Conservation (phyloP, 2,329 filamentous ascomycete species). For the Geosmithia flava region DNA sequence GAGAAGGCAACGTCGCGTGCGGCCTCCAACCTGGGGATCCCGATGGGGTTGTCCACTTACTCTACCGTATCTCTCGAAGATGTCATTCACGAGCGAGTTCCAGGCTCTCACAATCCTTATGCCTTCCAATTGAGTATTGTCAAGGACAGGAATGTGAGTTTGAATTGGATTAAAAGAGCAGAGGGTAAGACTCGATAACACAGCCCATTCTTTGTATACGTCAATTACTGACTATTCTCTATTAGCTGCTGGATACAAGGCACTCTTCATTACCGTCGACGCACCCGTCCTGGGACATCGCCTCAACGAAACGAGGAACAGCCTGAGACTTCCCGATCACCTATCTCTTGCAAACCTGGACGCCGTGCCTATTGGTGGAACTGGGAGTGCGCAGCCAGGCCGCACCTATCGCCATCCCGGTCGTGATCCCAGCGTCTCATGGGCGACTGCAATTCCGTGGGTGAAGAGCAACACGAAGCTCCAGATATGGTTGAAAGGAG, state of each 20-base stretch:
- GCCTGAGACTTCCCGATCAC: slow-evolving; percentile 35
- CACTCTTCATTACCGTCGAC: slow-evolving; percentile 46
- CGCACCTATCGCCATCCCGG: slow-evolving; percentile 35
- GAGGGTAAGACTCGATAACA: slow-evolving; percentile 5
- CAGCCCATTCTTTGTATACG: neutral
- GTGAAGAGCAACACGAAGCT: slow-evolving; percentile 33
- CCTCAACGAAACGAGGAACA: slow-evolving; percentile 33
- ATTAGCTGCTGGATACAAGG: slow-evolving; percentile 26
- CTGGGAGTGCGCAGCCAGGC: too few species aligned
- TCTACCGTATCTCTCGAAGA: slow-evolving; percentile 10
- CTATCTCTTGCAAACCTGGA: slow-evolving; percentile 20
- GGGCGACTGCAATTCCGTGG: slow-evolving; percentile 52
- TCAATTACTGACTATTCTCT: neutral
- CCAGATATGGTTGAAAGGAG: slow-evolving; percentile 23
- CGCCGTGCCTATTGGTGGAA: slow-evolving; percentile 11
- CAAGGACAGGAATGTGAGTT: slow-evolving; percentile 8
- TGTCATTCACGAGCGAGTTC: slow-evolving; percentile 5
- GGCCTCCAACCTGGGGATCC: slow-evolving; percentile 11
- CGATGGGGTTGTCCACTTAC: slow-evolving; percentile 13
- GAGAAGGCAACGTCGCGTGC: slow-evolving; percentile 36
- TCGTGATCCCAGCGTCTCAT: slow-evolving; percentile 42
- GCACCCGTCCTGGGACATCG: slow-evolving; percentile 35
- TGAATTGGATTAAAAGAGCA: slow-evolving; percentile 9
- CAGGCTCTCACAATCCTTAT: slow-evolving; percentile 9
- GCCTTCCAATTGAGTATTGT: slow-evolving; percentile 12